Evolutionary conservation across 257 asterid species (phyloP), one percentile per base, ranked within the genome.

Genomic region (Solanum neorickii): DNA sequence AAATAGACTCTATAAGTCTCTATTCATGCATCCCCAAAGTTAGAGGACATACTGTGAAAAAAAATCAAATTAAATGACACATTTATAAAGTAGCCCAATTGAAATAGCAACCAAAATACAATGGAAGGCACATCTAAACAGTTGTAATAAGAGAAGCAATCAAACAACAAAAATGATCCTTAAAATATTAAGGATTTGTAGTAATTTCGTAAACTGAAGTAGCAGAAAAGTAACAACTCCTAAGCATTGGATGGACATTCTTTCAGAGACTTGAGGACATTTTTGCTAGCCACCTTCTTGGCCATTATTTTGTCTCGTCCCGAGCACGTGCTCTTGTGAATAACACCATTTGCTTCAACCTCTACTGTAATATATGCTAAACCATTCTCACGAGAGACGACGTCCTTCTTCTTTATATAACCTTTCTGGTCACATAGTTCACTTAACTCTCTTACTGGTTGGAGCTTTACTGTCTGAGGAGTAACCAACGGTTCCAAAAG

Each of bases 401-500:
- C 73, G 7, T 88, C 83, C 86, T 91, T 91, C 82, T 87, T 92
- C 66, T 88, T 27, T 7, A 0, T 31, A 33, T 88, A 95, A 33
- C 88, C 88, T 82, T 92, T 88, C 86, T 86, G 92, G 44, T 91
- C 93, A 82, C 98, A 95, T 27, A 96, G 59, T 60, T 95, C 96
- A 13, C 14, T 37, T 69, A 96, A 39, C 83, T 96, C 98, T 76
- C 93, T 92, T 29, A 90, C 88, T 0, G 99, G 98, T 33, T 94
- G 95, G 82, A 91, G 91, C 89, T 90, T 95, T 75, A 96, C 66
- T 4, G 92, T 93, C 77, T 94, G 95, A 1, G 92, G 96, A 18
- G 98, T 93, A 68, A 95, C 78, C 91, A 94, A 20, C 1, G 99
- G 98, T 86, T 95, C 99, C 6, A 96, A 93, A 41, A 95, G 98